Evolutionary conservation across 768 basidiomycete species (phyloP).

Genomic region (Lactarius tabidus): DNA sequence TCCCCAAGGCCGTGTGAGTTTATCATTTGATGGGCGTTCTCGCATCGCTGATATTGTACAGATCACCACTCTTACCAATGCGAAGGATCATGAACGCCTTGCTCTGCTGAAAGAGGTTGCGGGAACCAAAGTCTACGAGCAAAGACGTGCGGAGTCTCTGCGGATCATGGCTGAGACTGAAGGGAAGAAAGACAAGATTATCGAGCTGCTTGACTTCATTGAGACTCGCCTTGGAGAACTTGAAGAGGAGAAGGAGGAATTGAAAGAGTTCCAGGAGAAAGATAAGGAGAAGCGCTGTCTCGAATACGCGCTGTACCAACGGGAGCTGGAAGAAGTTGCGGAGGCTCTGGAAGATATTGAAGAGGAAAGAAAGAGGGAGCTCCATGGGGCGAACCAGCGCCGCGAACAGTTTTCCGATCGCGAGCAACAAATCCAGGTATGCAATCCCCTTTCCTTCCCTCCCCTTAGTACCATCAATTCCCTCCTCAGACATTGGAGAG

Average conservation of each 20-base stretch:
- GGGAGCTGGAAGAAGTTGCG: slow-evolving; percentile 85
- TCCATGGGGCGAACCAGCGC: slow-evolving; percentile 79
- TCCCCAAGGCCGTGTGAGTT: slow-evolving; percentile 88
- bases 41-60: slow-evolving; percentile 31
- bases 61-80: slow-evolving; percentile 96
- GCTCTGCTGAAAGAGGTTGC: slow-evolving; percentile 97
- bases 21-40: not conserved
- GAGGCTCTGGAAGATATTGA: slow-evolving; percentile 83
- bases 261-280: slow-evolving; percentile 94
- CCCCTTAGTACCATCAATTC: slow-evolving; percentile 1
- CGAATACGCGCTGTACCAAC: slow-evolving; percentile 91
- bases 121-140: slow-evolving; percentile 97
- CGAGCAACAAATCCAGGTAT: slow-evolving; percentile 81
- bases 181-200: slow-evolving; percentile 86
- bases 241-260: slow-evolving; percentile 96
- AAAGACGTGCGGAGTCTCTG: slow-evolving; percentile 86
- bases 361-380: slow-evolving; percentile 74
- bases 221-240: slow-evolving; percentile 86
- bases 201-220: slow-evolving; percentile 85
- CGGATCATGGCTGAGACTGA: slow-evolving; percentile 98
- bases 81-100: slow-evolving; percentile 91
- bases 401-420: slow-evolving; percentile 78
- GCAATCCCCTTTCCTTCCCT: slow-evolving; percentile 25
- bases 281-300: slow-evolving; percentile 92
- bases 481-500: slow-evolving; percentile 63